These are phyloP conservation scores for Turnera subulata DNA, from an alignment of 345 rosid species.

Conservation along the genomic window DNA sequence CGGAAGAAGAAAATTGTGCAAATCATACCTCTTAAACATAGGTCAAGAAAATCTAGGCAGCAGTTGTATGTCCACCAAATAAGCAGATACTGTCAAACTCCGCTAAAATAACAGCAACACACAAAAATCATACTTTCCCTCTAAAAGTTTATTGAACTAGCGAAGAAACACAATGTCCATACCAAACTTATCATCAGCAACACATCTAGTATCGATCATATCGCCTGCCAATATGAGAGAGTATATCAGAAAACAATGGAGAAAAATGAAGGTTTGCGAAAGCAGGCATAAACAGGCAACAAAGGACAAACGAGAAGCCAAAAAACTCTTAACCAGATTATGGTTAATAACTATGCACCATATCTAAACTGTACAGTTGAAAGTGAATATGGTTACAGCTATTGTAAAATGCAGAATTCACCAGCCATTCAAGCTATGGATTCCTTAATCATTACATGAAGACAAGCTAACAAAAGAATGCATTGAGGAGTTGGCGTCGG, in stretches of 20 bases:
- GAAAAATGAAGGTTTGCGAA: too few species aligned
- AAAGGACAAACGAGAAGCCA: background rate
- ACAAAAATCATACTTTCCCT: slow-evolving; percentile 17
- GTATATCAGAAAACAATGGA: too few species aligned
- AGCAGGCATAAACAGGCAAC: too few species aligned
- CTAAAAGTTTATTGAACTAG: slow-evolving; percentile 16
- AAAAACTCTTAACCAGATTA: background rate
- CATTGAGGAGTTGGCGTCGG: too few species aligned
- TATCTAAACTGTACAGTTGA: background rate
- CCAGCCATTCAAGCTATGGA: too few species aligned
- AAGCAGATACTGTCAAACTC: slow-evolving; percentile 15
- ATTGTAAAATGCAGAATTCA: too few species aligned
- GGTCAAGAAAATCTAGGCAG: slow-evolving; percentile 17
- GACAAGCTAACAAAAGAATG: too few species aligned
- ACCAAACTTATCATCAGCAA: slow-evolving; percentile 9
- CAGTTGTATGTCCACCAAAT: slow-evolving; percentile 9
- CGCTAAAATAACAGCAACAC: slow-evolving; percentile 10
- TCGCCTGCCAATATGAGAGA: slow-evolving; percentile 32
- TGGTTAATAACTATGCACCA: background rate
- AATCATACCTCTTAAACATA: slow-evolving; percentile 21
- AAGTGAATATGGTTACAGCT: too few species aligned
- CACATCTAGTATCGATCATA: slow-evolving; percentile 39
- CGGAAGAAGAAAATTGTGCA: slow-evolving; percentile 3
- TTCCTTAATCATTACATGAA: too few species aligned
- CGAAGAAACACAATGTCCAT: slow-evolving; percentile 7